Evolutionary conservation across 179 eudicot genomes (phyloP).

Genomic region (Beta macrorhiza): DNA sequence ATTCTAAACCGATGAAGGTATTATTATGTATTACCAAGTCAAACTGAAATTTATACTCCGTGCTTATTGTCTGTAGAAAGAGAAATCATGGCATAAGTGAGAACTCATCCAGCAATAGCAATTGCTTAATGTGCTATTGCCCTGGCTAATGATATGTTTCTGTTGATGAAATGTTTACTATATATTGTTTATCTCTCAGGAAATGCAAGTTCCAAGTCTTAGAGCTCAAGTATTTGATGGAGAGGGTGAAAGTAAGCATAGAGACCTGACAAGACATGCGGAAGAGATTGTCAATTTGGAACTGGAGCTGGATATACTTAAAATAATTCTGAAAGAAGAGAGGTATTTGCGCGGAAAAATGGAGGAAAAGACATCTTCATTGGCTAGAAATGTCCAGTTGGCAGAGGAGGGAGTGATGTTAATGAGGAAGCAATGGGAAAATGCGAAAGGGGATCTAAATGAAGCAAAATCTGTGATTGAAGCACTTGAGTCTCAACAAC

Average conservation of each 20-base stretch:
- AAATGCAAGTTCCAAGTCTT: constrained; percentile 40
- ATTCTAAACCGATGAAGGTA: constrained; percentile 59
- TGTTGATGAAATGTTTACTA: not conserved
- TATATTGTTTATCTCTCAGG: constrained; percentile 37
- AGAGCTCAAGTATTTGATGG: constrained; percentile 30
- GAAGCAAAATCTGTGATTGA: constrained; percentile 75
- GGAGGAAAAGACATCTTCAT: constrained; percentile 43
- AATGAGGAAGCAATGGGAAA: constrained; percentile 51
- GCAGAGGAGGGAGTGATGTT: constrained; percentile 46
- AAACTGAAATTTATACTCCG: not conserved
- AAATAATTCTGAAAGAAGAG: constrained; percentile 79
- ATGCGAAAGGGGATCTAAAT: constrained; percentile 47
- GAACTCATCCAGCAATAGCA: not conserved
- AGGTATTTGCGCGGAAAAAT: constrained; percentile 43
- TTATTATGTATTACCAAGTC: not conserved
- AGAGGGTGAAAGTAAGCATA: constrained; percentile 25
- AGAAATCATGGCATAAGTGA: not conserved
- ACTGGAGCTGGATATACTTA: constrained; percentile 81
- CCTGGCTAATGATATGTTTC: not conserved
- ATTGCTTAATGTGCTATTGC: not conserved
- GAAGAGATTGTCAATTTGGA: constrained; percentile 72
- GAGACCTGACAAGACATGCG: constrained; percentile 28
- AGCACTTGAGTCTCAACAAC: constrained; percentile 80
- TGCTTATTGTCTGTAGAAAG: not conserved
- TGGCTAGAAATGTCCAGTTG: constrained; percentile 51